Conservation (phyloP, 192 early-diverging fungal genomes). For the Coemansia sp. region DNA sequence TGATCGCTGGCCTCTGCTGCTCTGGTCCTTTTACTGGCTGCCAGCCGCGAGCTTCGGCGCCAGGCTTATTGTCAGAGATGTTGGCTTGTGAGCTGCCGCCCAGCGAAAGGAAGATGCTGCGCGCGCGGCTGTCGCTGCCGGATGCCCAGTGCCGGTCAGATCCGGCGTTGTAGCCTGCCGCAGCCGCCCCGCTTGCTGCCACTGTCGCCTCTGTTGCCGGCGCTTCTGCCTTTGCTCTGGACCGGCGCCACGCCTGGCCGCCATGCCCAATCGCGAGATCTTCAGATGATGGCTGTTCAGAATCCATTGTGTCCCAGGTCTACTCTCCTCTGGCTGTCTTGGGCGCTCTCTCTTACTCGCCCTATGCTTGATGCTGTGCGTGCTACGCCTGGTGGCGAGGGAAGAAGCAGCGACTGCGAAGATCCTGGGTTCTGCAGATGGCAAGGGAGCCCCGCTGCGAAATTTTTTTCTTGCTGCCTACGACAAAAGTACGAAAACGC, state of each 20-base stretch:
- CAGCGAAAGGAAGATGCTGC: slow-evolving; percentile 1
- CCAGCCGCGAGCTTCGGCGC: too few species aligned
- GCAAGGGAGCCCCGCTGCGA: not conserved
- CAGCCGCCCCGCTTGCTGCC: not conserved
- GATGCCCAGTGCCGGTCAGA: too few species aligned
- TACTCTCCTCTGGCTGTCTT: too few species aligned
- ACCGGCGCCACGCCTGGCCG: not conserved
- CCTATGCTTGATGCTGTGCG: not conserved
- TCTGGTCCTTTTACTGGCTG: too few species aligned
- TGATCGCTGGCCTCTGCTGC: not conserved
- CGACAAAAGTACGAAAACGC: not conserved
- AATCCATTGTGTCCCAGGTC: slow-evolving; percentile 4
- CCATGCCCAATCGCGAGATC: not conserved
- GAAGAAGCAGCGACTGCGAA: not conserved
- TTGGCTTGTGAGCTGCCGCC: not conserved
- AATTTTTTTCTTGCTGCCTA: not conserved
- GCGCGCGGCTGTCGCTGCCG: not conserved
- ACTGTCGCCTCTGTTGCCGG: too few species aligned
- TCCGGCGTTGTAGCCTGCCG: not conserved
- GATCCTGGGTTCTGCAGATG: not conserved
- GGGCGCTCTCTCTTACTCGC: not conserved
- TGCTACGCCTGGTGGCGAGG: not conserved
- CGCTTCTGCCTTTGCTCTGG: too few species aligned
- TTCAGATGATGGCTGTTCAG: slow-evolving; percentile 1
- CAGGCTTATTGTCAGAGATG: too few species aligned